Conservation (phyloP, 129 eudicot species). For the Dittrichia graveolens region DNA sequence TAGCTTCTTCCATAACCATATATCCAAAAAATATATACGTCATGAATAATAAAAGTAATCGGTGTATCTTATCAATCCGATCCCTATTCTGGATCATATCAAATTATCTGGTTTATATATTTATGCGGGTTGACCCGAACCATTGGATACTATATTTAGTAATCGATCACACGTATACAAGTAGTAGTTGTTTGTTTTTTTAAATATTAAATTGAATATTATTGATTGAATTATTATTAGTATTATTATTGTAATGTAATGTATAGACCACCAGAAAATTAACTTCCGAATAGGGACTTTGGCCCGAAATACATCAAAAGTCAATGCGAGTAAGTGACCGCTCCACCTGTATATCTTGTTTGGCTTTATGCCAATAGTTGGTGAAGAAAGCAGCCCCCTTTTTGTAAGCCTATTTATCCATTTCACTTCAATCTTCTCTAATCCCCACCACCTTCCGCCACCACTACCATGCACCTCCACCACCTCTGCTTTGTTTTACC, state of each 20-base stretch:
- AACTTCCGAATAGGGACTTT: neutral
- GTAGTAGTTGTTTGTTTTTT: neutral
- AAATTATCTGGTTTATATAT: too few species aligned
- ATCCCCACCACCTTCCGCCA: slow-evolving; percentile 19
- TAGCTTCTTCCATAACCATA: neutral
- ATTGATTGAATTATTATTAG: neutral
- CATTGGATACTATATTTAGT: neutral
- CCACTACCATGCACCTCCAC: slow-evolving; percentile 70
- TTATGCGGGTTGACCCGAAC: too few species aligned
- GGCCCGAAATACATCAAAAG: slow-evolving; percentile 11
- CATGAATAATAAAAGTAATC: neutral
- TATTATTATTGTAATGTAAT: too few species aligned
- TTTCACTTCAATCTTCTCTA: slow-evolving; percentile 3
- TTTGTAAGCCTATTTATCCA: slow-evolving; percentile 26
- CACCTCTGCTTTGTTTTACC: slow-evolving; percentile 66
- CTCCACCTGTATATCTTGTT: slow-evolving; percentile 34
- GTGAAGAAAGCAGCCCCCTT: slow-evolving; percentile 5
- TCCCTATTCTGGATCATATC: too few species aligned
- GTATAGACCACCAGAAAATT: slow-evolving; percentile 18
- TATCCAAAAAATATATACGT: slow-evolving; percentile 14
- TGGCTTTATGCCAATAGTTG: slow-evolving; percentile 22
- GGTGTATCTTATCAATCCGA: too few species aligned
- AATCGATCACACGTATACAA: neutral
- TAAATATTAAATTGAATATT: neutral
- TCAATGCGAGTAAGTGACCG: slow-evolving; percentile 40